Percentiles rank a stretch among this genome's conserved stretches.
Conservation (phyloP, 2,329 filamentous ascomycete species). For the Sporothrix euskadiensis region DNA sequence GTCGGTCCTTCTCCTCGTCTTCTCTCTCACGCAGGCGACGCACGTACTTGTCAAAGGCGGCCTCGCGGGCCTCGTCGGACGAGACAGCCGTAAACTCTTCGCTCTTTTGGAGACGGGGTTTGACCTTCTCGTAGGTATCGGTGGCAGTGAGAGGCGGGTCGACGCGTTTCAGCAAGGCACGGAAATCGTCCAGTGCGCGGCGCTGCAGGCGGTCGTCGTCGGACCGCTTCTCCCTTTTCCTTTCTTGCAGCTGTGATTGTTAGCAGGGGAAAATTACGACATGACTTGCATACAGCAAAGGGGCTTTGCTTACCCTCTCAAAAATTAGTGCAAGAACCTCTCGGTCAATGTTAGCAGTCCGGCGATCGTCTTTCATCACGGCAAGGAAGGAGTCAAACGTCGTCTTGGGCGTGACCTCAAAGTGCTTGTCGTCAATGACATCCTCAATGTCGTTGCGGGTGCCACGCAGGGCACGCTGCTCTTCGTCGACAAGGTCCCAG, state of each 20-base stretch:
- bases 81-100: conserved; percentile 82
- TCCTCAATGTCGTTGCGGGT: conserved; percentile 82
- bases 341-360: conserved; percentile 81
- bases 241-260: conserved; percentile 69
- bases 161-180: conserved; percentile 83
- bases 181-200: conserved; percentile 78
- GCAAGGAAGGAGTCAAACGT: conserved; percentile 84
- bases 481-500: conserved; percentile 93
- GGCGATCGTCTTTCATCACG: conserved; percentile 80
- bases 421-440: conserved; percentile 87
- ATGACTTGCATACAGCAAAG: not conserved
- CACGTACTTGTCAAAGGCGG: conserved; percentile 89
- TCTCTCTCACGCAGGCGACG: conserved; percentile 89
- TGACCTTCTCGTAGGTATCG: conserved; percentile 89
- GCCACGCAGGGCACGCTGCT: conserved; percentile 81
- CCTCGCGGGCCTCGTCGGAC: conserved; percentile 77
- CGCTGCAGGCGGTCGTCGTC: conserved; percentile 89
- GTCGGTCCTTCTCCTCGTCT: conserved; percentile 69
- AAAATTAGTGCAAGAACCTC: conserved; percentile 81
- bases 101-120: conserved; percentile 72
- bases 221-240: conserved; percentile 77
- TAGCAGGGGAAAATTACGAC: not conserved
- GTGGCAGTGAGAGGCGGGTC: conserved; percentile 76
- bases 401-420: conserved; percentile 84
- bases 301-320: conserved; percentile 61